A percentile compares a stretch with the other conserved stretches of the same genome.
Conservation (phyloP, 495 filamentous ascomycete genomes). For the Penicillium herquei region DNA sequence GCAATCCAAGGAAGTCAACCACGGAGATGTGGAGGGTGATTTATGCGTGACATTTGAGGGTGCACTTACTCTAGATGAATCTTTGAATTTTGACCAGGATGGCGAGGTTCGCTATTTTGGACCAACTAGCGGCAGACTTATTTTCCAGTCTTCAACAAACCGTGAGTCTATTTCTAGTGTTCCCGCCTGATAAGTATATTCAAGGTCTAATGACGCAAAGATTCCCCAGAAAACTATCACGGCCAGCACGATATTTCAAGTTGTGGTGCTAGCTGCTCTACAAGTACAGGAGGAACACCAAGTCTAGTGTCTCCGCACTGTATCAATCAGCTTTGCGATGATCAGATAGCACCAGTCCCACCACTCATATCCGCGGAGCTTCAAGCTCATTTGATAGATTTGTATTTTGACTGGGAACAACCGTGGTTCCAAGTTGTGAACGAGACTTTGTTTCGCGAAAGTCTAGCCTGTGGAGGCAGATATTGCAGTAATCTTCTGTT, state of each 20-base stretch:
- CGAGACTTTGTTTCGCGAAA: conserved; percentile 68
- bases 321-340: neutral
- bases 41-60: conserved; percentile 27
- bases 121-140: conserved; percentile 25
- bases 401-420: conserved; percentile 84
- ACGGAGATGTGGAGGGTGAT: conserved; percentile 13
- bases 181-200: neutral
- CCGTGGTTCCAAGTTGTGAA: conserved; percentile 70
- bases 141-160: conserved; percentile 20
- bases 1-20: neutral
- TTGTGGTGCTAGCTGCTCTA: neutral
- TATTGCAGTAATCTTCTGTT: conserved; percentile 74
- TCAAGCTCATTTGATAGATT: conserved; percentile 23
- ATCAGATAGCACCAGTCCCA: neutral
- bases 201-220: conserved; percentile 11
- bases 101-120: conserved; percentile 34
- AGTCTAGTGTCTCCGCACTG: neutral
- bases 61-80: conserved; percentile 26
- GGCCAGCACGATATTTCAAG: conserved; percentile 9
- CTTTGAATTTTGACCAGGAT: conserved; percentile 32
- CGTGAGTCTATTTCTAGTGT: neutral
- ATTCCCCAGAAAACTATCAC: conserved; percentile 11
- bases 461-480: conserved; percentile 54
- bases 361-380: conserved; percentile 18
- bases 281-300: neutral